phyloP scores from a whole-genome alignment of 768 basidiomycete genomes.

The Boletus subcaerulescens region DNA sequence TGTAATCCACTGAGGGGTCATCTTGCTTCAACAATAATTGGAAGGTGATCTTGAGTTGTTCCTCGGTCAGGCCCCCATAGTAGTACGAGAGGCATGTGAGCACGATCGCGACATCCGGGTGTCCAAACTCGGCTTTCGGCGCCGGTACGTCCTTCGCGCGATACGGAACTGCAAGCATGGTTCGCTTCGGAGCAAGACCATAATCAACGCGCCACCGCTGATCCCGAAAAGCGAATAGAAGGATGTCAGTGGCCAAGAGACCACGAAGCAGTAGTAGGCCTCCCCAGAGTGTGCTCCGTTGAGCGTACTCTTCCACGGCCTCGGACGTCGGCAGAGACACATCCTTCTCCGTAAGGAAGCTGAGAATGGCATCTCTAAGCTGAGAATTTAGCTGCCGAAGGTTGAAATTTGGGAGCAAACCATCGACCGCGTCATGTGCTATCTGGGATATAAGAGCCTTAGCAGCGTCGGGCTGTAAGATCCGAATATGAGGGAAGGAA shows the following conservation, averaged over 20 bases:
- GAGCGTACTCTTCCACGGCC: conserved; percentile 3
- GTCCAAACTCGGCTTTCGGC: conserved; percentile 47
- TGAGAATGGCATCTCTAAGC: background rate
- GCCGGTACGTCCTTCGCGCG: conserved; percentile 52
- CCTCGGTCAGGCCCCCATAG: conserved; percentile 41
- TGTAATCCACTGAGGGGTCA: conserved; percentile 42
- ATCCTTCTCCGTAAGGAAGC: background rate
- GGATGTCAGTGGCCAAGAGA: conserved; percentile 40
- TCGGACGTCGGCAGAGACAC: background rate
- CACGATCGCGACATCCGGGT: conserved; percentile 46
- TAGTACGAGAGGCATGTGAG: conserved; percentile 29
- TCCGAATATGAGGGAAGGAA: conserved; percentile 19
- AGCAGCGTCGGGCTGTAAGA: background rate
- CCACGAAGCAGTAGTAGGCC: conserved; percentile 44
- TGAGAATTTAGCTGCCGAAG: conserved; percentile 5
- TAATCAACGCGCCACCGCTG: conserved; percentile 53
- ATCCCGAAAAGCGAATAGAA: conserved; percentile 36
- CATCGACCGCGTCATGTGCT: conserved; percentile 3
- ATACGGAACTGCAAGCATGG: conserved; percentile 51
- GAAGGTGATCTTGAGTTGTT: conserved; percentile 39
- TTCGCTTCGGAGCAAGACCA: conserved; percentile 41
- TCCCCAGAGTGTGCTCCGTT: conserved; percentile 30
- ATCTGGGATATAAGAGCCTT: background rate
- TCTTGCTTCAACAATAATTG: conserved; percentile 38
- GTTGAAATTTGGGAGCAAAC: conserved; percentile 8